phyloP scores from a whole-genome alignment of 2,329 filamentous ascomycete species.

The Fusarium sp. region DNA sequence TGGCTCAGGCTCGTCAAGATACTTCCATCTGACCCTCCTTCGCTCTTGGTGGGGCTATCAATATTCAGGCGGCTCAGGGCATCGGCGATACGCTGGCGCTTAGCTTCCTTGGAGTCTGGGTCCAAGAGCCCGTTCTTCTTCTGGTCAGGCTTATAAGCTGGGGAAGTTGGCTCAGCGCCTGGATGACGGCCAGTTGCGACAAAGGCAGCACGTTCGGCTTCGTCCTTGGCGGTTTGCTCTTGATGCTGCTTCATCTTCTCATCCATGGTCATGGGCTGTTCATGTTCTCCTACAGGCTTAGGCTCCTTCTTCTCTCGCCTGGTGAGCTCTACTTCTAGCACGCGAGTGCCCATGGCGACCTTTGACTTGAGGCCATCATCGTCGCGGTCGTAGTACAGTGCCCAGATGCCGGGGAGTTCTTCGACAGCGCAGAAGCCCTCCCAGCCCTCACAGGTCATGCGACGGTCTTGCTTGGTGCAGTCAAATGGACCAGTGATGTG shows the following conservation, averaged over 20 bases:
- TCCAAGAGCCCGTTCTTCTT: slow-evolving; percentile 7
- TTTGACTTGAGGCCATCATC: slow-evolving; percentile 57
- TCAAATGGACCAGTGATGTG: slow-evolving; percentile 61
- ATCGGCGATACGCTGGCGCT: slow-evolving; percentile 35
- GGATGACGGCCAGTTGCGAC: slow-evolving; percentile 31
- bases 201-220: slow-evolving; percentile 38
- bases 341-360: slow-evolving; percentile 57
- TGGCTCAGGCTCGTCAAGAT: slow-evolving; percentile 35
- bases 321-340: slow-evolving; percentile 66
- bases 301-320: slow-evolving; percentile 58
- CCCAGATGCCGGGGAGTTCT: slow-evolving; percentile 55
- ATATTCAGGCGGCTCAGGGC: slow-evolving; percentile 35
- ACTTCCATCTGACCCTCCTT: slow-evolving; percentile 23
- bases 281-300: slow-evolving; percentile 37
- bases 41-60: slow-evolving; percentile 19
- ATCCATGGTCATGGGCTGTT: slow-evolving; percentile 38
- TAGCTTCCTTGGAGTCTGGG: slow-evolving; percentile 27
- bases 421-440: slow-evolving; percentile 62
- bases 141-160: neutral
- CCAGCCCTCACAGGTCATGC: slow-evolving; percentile 61
- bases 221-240: slow-evolving; percentile 32
- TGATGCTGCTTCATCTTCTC: slow-evolving; percentile 47
- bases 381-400: slow-evolving; percentile 60
- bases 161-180: slow-evolving; percentile 20
- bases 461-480: slow-evolving; percentile 62